Base-by-base conservation (phyloP, 495 filamentous ascomycete genomes). In the Apodospora peruviana region DNA sequence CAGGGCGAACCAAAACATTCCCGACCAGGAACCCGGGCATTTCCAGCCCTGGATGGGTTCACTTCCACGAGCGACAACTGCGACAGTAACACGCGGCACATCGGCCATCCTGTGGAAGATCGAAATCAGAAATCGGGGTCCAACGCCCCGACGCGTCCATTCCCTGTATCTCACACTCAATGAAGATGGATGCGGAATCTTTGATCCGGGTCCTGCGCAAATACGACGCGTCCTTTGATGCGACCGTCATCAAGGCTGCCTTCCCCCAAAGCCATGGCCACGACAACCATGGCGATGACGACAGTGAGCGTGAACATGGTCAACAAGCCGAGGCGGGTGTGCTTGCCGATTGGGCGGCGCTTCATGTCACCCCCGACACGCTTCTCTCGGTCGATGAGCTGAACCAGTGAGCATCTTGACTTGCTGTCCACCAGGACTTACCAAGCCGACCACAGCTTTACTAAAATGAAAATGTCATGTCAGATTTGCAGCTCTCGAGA, bases 361-460 rank as follows among this genome's bases (percentile, higher is more conserved):
- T 59, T 48, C 71, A 73, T 53, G 51, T 76, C 34, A 52, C 52
- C 19, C 60, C 68, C 3, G 70, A 73, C 41, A 76, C 68, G 1
- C 56, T 76, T 8, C 65, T 76, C 20, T 65, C 68, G 11, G 57
- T 52, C 24, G 67, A 74, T 29, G 73, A 76, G 50, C 54, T 69
- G 29, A 59, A 52, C 44, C 51, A 67, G 73, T 76, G 56, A 45
- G 64, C 21, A 23, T 10, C 19, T 16, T 18, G 18, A 10, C 21
- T 22, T 47, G 12, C 12, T 37, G 16, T 25, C n/a, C n/a, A n/a
- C n/a, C n/a, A n/a, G n/a, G n/a, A n/a, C n/a, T n/a, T n/a, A n/a
- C n/a, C n/a, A n/a, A n/a, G n/a, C n/a, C n/a, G n/a, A n/a, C n/a
- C n/a, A n/a, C n/a, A n/a, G n/a, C n/a, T n/a, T n/a, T n/a, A n/a